Conservation (phyloP, 2,329 filamentous ascomycete species). For the Fusarium torreyae region DNA sequence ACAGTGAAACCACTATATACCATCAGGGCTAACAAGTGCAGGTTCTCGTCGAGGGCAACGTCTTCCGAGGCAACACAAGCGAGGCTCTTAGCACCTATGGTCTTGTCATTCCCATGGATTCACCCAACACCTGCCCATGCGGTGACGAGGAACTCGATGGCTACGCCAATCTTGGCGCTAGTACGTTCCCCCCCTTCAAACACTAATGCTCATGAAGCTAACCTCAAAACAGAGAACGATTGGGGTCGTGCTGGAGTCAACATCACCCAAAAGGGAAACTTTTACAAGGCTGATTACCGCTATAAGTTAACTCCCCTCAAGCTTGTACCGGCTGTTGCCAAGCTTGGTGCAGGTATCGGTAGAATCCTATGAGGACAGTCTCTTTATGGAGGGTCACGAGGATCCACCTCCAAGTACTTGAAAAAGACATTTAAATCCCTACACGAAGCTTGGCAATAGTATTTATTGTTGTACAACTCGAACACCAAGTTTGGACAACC, state of each 20-base stretch:
- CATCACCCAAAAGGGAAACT: constrained; percentile 66
- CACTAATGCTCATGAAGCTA: constrained; percentile 42
- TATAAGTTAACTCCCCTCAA: constrained; percentile 64
- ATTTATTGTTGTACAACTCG: too few species aligned
- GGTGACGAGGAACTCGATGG: constrained; percentile 70
- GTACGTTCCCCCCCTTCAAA: constrained; percentile 53
- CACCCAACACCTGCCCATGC: constrained; percentile 67
- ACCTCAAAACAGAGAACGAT: constrained; percentile 56
- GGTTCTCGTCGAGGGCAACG: constrained; percentile 65
- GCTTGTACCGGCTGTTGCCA: constrained; percentile 59
- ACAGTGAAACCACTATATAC: accelerated
- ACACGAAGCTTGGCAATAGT: too few species aligned
- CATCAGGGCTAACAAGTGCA: constrained; percentile 30
- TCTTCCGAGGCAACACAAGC: constrained; percentile 62
- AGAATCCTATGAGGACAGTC: constrained; percentile 49
- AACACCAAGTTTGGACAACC: too few species aligned
- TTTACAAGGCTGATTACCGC: constrained; percentile 64
- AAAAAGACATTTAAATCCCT: too few species aligned
- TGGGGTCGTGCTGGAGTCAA: constrained; percentile 65
- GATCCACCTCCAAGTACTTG: too few species aligned
- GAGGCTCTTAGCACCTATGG: constrained; percentile 69
- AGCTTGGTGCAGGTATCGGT: constrained; percentile 62
- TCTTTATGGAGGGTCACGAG: too few species aligned
- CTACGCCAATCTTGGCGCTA: constrained; percentile 67
- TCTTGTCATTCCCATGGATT: constrained; percentile 68